Conservation (phyloP, 2,329 filamentous ascomycete genomes). For the Aaosphaeria pasadenensis region DNA sequence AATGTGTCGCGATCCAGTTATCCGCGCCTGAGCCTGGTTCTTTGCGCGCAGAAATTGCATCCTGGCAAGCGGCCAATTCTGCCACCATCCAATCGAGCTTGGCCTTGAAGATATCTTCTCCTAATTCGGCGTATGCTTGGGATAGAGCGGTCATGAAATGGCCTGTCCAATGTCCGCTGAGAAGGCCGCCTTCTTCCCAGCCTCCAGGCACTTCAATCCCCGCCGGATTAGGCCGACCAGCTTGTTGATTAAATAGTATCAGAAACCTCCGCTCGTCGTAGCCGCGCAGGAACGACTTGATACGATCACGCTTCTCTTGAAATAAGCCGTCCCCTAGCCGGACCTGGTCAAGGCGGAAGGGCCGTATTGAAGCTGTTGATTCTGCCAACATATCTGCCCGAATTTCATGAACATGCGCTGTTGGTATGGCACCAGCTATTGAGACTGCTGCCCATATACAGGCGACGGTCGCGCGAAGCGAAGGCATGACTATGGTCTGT, state of each 20-base stretch:
- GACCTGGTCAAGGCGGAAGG: constrained; percentile 12
- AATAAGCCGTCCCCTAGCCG: constrained; percentile 11
- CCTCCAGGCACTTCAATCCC: constrained; percentile 8
- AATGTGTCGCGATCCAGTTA: constrained; percentile 3
- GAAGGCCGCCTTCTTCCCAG: constrained; percentile 12
- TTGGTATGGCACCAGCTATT: not conserved
- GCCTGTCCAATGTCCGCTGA: constrained; percentile 12
- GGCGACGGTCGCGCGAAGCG: too few relatives aligned
- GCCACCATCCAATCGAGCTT: constrained; percentile 14
- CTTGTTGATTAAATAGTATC: constrained; percentile 13
- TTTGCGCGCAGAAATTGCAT: constrained; percentile 5
- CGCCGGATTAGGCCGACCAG: constrained; percentile 10
- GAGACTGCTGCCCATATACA: too few relatives aligned
- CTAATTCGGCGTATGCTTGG: constrained; percentile 10
- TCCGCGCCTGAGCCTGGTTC: not conserved
- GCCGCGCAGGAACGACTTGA: constrained; percentile 7
- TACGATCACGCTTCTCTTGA: constrained; percentile 10
- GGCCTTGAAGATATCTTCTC: constrained; percentile 7
- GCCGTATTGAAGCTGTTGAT: constrained; percentile 9
- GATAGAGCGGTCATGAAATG: constrained; percentile 12
- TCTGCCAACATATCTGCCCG: constrained; percentile 5
- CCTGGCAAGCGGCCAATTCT: constrained; percentile 9
- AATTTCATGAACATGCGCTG: not conserved
- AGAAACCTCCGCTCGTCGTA: constrained; percentile 14
- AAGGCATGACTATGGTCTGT: too few relatives aligned